These are phyloP conservation scores for Calonectria honghensis DNA, from an alignment of 2,329 filamentous ascomycete genomes.

Conservation along the genomic window DNA sequence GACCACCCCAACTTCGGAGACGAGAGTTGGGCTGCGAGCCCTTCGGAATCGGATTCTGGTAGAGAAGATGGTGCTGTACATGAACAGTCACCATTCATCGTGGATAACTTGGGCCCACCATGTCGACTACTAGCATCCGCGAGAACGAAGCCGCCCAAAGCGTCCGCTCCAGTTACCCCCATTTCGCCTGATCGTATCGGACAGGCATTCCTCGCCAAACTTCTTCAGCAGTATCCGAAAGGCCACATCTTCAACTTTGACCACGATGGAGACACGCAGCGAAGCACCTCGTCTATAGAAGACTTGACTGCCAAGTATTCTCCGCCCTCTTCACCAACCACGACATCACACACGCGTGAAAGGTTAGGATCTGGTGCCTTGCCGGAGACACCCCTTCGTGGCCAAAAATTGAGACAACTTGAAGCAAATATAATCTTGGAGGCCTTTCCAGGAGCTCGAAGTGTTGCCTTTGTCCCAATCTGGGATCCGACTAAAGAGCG, in stretches of 20 bases:
- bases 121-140: conserved; percentile 42
- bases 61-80: background rate
- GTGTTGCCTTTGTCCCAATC: conserved; percentile 68
- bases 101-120: conserved; percentile 63
- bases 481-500: conserved; percentile 68
- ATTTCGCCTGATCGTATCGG: conserved; percentile 2
- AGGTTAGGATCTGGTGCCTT: background rate
- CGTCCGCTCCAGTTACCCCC: background rate
- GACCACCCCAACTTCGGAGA: conserved; percentile 4
- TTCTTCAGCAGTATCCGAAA: conserved; percentile 66
- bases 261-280: conserved; percentile 59
- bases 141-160: background rate
- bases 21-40: background rate
- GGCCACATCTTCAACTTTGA: conserved; percentile 69
- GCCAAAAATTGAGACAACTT: conserved; percentile 37
- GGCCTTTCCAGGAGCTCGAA: conserved; percentile 66
- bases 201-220: conserved; percentile 61
- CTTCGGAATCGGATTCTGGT: background rate
- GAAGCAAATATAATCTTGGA: conserved; percentile 55
- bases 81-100: conserved; percentile 48
- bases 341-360: background rate
- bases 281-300: conserved; percentile 54
- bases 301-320: background rate
- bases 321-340: background rate
- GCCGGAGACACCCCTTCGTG: conserved; percentile 5